Percentiles rank a stretch among this genome's conserved stretches.
phyloP scores from a whole-genome alignment of 495 filamentous ascomycete species.

The Tetracladium marchalianum region DNA sequence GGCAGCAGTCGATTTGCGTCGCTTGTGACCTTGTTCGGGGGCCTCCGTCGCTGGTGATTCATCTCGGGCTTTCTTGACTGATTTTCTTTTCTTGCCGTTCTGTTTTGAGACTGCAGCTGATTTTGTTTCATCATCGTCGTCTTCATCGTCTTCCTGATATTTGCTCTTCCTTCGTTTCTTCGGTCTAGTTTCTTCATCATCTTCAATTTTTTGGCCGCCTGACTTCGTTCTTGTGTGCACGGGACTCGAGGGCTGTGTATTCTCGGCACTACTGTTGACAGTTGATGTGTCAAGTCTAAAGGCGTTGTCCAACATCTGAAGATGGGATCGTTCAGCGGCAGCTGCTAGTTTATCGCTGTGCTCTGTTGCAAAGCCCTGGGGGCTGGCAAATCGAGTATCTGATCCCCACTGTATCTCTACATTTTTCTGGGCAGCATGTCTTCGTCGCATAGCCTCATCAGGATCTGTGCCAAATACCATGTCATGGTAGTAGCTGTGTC shows the following conservation, averaged over 20 bases:
- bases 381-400: slow-evolving; percentile 46
- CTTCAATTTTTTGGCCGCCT: slow-evolving; percentile 27
- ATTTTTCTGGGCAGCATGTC: slow-evolving; percentile 12
- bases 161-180: slow-evolving; percentile 40
- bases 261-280: slow-evolving; percentile 36
- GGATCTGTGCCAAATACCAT: slow-evolving; percentile 26
- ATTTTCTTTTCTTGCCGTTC: slow-evolving; percentile 26
- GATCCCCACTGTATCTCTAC: slow-evolving; percentile 53
- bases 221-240: slow-evolving; percentile 21
- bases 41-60: slow-evolving; percentile 6
- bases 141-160: slow-evolving; percentile 34
- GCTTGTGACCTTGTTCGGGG: slow-evolving; percentile 19
- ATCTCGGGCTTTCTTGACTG: slow-evolving; percentile 15
- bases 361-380: slow-evolving; percentile 44
- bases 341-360: slow-evolving; percentile 46
- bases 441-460: slow-evolving; percentile 1
- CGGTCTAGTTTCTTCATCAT: slow-evolving; percentile 23
- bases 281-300: slow-evolving; percentile 26
- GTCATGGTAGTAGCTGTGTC: slow-evolving; percentile 24
- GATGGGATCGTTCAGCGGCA: slow-evolving; percentile 38
- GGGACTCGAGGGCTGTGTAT: slow-evolving; percentile 51
- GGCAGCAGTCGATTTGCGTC: slow-evolving; percentile 18
- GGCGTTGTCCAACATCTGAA: slow-evolving; percentile 41
- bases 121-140: slow-evolving; percentile 41
- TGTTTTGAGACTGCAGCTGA: slow-evolving; percentile 16